Evolutionary conservation across 2,329 filamentous ascomycete genomes (phyloP), one percentile per base, ranked within the genome.

Genomic region (Furcasterigmium furcatum): DNA sequence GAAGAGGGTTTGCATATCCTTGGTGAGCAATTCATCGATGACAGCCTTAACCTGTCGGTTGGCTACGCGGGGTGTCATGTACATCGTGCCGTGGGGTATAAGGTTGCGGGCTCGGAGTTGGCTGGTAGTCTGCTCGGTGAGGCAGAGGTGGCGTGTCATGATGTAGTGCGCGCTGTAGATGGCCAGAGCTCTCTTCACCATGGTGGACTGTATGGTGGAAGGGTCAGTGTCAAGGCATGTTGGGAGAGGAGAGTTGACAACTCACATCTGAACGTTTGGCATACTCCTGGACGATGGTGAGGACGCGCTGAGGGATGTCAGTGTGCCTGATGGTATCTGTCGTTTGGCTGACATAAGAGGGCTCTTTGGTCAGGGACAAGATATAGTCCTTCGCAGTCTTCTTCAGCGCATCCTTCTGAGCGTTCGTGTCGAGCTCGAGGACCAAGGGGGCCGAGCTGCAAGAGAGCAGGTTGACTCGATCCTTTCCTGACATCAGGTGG

Each of bases 161-260:
- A 80, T 65, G 57, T 79, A 81, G 55, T 82, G 75, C 68, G 77
- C 77, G 36, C 72, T 72, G 58, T 80, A 79, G 41, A 81, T 74
- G 30, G 69, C 68, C 18, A 82, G 65, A 2, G 77, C 76, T 32
- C 70, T 68, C 56, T 72, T 73, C 38, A 79, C 77, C 55, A 81
- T 76, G 9, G 66, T 48, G 1, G 71, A 72, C 61, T 76, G 27
- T 9, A 20, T 41, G 16, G 27, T 30, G 18, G 22, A 25, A 19
- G 18, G 18, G n/a, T n/a, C n/a, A n/a, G n/a, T n/a, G n/a, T 41
- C 8, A 40, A 30, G 19, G 25, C n/a, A n/a, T n/a, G n/a, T n/a
- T n/a, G n/a, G n/a, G n/a, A n/a, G n/a, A n/a, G n/a, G n/a, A n/a
- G n/a, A n/a, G n/a, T 29, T 18, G 6, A 27, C 12, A 29, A 56